Base-by-base conservation (phyloP, 768 basidiomycete species). In the Tephrocybe sp. region DNA sequence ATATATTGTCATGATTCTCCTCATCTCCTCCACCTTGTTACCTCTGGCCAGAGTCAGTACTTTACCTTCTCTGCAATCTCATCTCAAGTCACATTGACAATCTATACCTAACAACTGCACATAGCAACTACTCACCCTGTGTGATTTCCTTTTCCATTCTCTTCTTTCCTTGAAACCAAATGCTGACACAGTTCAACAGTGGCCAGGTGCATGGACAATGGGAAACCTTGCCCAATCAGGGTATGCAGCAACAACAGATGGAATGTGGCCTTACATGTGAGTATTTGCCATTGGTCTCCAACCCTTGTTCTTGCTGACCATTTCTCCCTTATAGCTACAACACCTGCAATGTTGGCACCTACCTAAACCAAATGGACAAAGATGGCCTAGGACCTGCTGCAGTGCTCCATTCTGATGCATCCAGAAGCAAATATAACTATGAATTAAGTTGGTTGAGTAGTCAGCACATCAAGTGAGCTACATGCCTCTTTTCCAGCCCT, bases 131-230 rank as follows among this genome's bases (percentile, higher is more conserved):
- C n/a, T n/a, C n/a, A n/a, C n/a, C 28, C 7, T 30, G 28, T 12
- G 7, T 30, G 5, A 6, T 30, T 30, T 6, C 12, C 28, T 30
- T 30, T 30, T 25, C 12, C 18, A 15, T 30, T 34, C 36, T 30
- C 28, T 30, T 30, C 28, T 30, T 12, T 12, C 12, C 28, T 5
- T 6, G 28, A 30, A 30, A 12, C 5, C 28, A 30, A 30, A 6
- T 30, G 18, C 37, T 33, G 12, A 32, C 33, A 12, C 28, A 23
- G 33, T 21, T 11, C 28, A n/a, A 9, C n/a, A 86, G 84, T 92
- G 89, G 91, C 91, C 90, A 30, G 90, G 88, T 57, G 81, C 79
- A 2, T 93, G 91, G 92, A 90, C 88, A n/a, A 88, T 89, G 85
- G 92, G 93, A 2, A 96, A 94, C 63, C 76, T 94, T 3, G 93